Percentiles rank a stretch among this genome's conserved stretches.
These are phyloP conservation scores for Urochloa ruziziensis DNA, from an alignment of 176 grass and related monocot genomes.

Conservation along the genomic window DNA sequence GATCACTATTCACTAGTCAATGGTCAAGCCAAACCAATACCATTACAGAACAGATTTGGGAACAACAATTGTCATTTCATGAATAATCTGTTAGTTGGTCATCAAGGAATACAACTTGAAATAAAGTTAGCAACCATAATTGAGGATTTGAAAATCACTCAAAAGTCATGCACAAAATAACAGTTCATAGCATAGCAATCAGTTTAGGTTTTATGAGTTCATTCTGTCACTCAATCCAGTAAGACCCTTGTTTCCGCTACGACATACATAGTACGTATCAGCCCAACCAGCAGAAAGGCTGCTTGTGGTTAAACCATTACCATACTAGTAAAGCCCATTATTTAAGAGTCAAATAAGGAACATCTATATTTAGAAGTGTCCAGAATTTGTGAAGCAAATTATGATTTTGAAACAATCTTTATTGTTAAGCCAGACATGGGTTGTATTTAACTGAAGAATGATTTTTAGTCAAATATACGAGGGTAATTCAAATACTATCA, in stretches of 20 bases:
- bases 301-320: not conserved
- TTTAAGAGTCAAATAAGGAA: not conserved
- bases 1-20: not conserved
- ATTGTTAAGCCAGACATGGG: not conserved
- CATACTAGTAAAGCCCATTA: not conserved
- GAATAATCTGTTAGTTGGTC: not conserved
- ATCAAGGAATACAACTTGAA: not conserved
- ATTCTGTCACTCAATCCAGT: not conserved
- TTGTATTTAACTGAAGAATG: not conserved
- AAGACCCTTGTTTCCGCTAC: not conserved
- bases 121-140: no score
- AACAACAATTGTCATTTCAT: not conserved
- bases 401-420: not conserved
- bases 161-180: not conserved
- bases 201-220: not conserved
- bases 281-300: not conserved
- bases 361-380: not conserved
- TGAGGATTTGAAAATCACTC: no score
- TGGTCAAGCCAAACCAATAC: not conserved
- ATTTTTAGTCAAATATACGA: not conserved
- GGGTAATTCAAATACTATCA: not conserved
- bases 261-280: not conserved
- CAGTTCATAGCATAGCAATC: not conserved
- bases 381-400: not conserved
- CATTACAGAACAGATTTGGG: not conserved